Conservation (phyloP, 73 alveolate genomes). For the Stentor roeselii region DNA sequence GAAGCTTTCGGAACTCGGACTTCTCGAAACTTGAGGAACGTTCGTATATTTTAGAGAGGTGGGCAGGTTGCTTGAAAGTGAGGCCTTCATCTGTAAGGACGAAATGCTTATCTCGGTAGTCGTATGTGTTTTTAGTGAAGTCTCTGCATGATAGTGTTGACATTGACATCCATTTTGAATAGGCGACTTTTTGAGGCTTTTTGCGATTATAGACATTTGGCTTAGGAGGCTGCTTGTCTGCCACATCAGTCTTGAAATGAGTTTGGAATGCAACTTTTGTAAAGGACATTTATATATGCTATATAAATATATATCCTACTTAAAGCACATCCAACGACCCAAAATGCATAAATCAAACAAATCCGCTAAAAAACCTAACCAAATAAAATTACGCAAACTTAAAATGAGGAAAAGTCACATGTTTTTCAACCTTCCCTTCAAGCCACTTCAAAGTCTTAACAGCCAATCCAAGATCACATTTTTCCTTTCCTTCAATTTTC, state of each 20-base stretch:
- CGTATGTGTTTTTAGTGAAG: neutral
- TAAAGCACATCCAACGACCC: too few species aligned
- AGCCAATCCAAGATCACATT: neutral
- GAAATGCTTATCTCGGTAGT: conserved; percentile 7
- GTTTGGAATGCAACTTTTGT: conserved; percentile 14
- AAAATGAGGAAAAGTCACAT: conserved; percentile 25
- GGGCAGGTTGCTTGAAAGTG: neutral
- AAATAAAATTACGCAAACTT: too few species aligned
- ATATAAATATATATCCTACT: too few species aligned
- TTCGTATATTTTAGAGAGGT: neutral
- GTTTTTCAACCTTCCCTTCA: conserved; percentile 24
- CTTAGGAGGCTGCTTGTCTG: neutral
- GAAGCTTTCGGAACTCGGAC: neutral
- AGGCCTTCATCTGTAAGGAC: conserved; percentile 6
- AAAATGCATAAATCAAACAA: too few species aligned
- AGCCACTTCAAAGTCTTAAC: conserved; percentile 37
- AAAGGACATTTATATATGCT: neutral
- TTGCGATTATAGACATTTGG: neutral
- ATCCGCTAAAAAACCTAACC: too few species aligned
- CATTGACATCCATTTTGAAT: neutral
- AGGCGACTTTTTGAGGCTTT: neutral
- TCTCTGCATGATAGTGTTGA: conserved; percentile 27
- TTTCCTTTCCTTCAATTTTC: conserved; percentile 22
- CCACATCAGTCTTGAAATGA: neutral
- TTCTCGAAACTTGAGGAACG: neutral